Conservation (phyloP, 176 grass and related monocot species). For the Echinochloa phyllopogon region DNA sequence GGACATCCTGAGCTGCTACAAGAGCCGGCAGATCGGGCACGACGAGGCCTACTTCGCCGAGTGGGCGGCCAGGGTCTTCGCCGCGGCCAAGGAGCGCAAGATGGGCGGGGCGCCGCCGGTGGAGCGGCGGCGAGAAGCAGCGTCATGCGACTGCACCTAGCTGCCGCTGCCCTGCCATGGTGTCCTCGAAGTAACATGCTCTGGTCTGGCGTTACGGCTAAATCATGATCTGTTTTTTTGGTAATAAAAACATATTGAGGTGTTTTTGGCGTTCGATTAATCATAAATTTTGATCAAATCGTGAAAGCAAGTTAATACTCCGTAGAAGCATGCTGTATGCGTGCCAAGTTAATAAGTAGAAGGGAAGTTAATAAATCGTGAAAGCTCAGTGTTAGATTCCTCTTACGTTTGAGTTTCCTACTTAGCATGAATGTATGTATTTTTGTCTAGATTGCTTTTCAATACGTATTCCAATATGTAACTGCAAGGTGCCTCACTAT, state of each 20-base stretch:
- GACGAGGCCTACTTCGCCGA: slow-evolving; percentile 55
- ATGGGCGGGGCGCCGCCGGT: not conserved
- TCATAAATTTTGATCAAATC: not conserved
- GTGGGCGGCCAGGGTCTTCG: slow-evolving; percentile 56
- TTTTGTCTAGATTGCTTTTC: no score
- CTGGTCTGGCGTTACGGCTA: no score
- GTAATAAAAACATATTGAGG: not conserved
- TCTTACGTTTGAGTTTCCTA: no score
- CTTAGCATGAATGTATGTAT: no score
- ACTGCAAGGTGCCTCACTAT: no score
- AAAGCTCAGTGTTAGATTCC: no score
- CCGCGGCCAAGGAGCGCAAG: slow-evolving; percentile 46
- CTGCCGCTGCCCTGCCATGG: not conserved
- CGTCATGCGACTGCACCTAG: slow-evolving; percentile 26
- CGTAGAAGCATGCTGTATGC: no score
- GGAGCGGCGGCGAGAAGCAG: not conserved
- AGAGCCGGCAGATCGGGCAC: slow-evolving; percentile 57
- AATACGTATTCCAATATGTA: no score
- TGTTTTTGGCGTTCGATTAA: not conserved
- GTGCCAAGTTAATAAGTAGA: no score
- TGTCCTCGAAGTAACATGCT: not conserved
- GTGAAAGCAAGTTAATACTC: not conserved
- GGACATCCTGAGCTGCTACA: slow-evolving; percentile 46
- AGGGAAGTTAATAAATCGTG: no score
- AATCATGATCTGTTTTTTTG: not conserved